Percentiles rank a stretch among this genome's conserved stretches.
phyloP scores from a whole-genome alignment of 768 basidiomycete species.

The Cantharellus anzutake region DNA sequence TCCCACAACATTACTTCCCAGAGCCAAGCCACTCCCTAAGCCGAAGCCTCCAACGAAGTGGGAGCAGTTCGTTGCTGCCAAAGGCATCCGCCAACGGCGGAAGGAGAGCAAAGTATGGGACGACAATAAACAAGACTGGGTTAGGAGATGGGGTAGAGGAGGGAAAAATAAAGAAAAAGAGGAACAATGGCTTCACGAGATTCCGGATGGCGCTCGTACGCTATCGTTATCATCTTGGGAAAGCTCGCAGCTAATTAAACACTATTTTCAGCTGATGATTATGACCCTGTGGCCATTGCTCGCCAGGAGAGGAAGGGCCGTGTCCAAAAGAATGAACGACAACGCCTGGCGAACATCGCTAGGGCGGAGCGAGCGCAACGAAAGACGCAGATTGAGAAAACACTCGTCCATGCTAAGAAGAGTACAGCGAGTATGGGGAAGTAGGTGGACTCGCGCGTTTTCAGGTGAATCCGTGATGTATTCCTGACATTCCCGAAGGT shows the following conservation, averaged over 20 bases:
- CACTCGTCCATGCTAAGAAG: constrained; percentile 50
- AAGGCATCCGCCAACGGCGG: constrained; percentile 71
- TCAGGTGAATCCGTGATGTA: background rate
- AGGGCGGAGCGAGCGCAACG: constrained; percentile 22
- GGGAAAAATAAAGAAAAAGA: constrained; percentile 77
- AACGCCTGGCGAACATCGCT: constrained; percentile 50
- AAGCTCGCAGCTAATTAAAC: background rate
- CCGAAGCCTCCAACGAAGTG: constrained; percentile 89
- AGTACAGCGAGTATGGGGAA: constrained; percentile 90
- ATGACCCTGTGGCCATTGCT: constrained; percentile 60
- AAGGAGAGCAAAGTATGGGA: constrained; percentile 80
- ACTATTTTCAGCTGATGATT: constrained; percentile 39
- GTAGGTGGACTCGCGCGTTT: constrained; percentile 6
- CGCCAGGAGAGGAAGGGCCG: constrained; percentile 64
- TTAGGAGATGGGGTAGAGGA: constrained; percentile 67
- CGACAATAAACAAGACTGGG: constrained; percentile 87
- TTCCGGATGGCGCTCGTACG: constrained; percentile 67
- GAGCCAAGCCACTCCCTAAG: constrained; percentile 84
- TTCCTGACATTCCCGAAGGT: constrained; percentile 22
- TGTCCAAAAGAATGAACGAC: constrained; percentile 68
- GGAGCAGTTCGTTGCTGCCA: constrained; percentile 86
- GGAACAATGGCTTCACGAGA: constrained; percentile 81
- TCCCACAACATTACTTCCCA: constrained; percentile 59
- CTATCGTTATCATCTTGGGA: constrained; percentile 14
- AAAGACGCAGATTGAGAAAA: constrained; percentile 56